Base-by-base conservation (phyloP, 176 grass and related monocot species). In the Aegilops umbellulata region DNA sequence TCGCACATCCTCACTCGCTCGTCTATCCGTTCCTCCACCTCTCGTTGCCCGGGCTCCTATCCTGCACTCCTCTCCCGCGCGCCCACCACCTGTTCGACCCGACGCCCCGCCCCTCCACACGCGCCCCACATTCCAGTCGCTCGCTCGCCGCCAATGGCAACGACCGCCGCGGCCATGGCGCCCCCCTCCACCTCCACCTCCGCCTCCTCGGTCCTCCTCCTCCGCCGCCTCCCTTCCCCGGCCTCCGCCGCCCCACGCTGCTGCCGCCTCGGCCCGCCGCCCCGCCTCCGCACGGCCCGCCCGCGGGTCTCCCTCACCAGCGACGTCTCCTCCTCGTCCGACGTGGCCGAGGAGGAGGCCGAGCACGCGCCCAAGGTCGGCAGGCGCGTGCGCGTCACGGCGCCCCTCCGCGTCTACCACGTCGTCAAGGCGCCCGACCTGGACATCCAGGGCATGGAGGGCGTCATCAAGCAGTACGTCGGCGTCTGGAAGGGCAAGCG, bases 391-490 rank as follows among this genome's bases (percentile, higher is more conserved):
- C 94, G 97, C 24, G 94, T 99, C 69, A 99, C 80, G 75, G 92
- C 86, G 82, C 97, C 97, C 17, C 67, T 96, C 81, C 91, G 77
- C 86, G 87, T 99, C 81, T 83, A 99, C 88, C 97, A 99, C 86
- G 87, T 99, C 76, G 27, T 80, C 61, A 99, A 99, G 97, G 91
- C 83, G 65, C 94, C 97, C 42, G 90, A 97, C 83, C 89, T 99
- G 55, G 97, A 99, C 93, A 32, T 99, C 79, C 72, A 90, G 66
- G 97, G 97, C 34, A 57, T 96, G 90, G 97, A 91, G 86, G 97
- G 97, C 66, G 90, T 85, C 58, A 86, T 99, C 80, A 99, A 96
- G 86, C 94, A 97, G 90, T 99, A 99, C 86, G 94, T 97, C 1
- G 83, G 63, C 79, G 78, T 99, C 55, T 96, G 90, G 90, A 99